Evolutionary conservation across 2,329 filamentous ascomycete species (phyloP).

Genomic region (Aspergillus pseudoterreus): DNA sequence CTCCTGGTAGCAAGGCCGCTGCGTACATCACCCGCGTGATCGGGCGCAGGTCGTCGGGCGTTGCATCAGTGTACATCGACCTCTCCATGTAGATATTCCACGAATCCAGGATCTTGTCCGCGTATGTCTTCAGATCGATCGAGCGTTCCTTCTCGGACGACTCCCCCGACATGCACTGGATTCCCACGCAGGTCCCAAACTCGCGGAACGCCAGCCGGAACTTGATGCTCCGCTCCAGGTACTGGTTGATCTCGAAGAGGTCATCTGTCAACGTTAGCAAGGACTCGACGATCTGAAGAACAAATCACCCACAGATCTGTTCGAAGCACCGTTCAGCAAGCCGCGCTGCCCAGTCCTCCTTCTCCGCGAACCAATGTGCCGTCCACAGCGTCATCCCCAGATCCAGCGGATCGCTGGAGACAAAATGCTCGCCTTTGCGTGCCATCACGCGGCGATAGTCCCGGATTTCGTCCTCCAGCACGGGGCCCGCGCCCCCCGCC

Average conservation of each 20-base stretch:
- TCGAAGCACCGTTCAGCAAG: constrained; percentile 36
- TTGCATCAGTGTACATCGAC: constrained; percentile 26
- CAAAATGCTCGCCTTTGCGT: constrained; percentile 41
- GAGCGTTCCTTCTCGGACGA: constrained; percentile 32
- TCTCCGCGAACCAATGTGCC: constrained; percentile 47
- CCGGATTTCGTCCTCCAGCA: constrained; percentile 48
- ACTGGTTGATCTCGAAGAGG: constrained; percentile 33
- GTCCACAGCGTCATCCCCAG: constrained; percentile 60
- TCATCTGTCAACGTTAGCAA: constrained; percentile 23
- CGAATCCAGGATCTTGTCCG: constrained; percentile 32
- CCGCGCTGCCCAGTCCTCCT: constrained; percentile 47
- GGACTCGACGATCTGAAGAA: not conserved
- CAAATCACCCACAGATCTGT: constrained; percentile 29
- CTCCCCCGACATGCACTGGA: constrained; percentile 38
- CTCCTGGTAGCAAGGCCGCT: constrained; percentile 52
- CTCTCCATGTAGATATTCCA: constrained; percentile 41
- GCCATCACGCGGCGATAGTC: constrained; percentile 51
- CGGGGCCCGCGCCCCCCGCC: constrained; percentile 24
- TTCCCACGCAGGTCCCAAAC: constrained; percentile 52
- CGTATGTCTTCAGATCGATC: constrained; percentile 27
- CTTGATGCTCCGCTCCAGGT: constrained; percentile 32
- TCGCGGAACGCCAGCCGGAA: constrained; percentile 52
- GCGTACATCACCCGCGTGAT: constrained; percentile 59
- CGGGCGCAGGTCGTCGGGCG: constrained; percentile 46
- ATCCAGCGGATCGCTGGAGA: constrained; percentile 52